Evolutionary conservation across 1,139 yeast genomes (phyloP).

Genomic region (Maudiozyma humilis): DNA sequence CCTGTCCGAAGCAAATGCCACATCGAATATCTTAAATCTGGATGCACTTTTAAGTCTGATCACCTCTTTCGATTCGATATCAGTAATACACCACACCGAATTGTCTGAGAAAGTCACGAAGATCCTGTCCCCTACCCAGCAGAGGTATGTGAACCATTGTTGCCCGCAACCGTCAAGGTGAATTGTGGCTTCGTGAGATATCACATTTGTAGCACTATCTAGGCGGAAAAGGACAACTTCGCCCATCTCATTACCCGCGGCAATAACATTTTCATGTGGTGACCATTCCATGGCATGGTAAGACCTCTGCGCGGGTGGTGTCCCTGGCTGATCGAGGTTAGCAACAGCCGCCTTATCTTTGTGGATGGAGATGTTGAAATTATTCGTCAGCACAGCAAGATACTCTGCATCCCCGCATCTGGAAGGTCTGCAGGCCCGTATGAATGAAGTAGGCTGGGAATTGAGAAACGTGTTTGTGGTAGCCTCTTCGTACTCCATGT

Average conservation of each 20-base stretch:
- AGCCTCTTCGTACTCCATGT: constrained; percentile 24
- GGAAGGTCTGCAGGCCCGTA: constrained; percentile 19
- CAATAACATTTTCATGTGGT: constrained; percentile 17
- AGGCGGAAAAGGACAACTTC: constrained; percentile 18
- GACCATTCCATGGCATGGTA: constrained; percentile 29
- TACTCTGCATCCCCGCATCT: constrained; percentile 12
- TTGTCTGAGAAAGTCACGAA: constrained; percentile 15
- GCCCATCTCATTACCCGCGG: constrained; percentile 26
- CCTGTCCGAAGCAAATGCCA: constrained; percentile 11
- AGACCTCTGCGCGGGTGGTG: constrained; percentile 14
- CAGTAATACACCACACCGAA: constrained; percentile 10
- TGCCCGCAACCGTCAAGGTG: background rate
- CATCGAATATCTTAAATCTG: constrained; percentile 20
- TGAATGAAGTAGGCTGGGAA: constrained; percentile 25
- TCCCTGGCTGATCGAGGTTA: constrained; percentile 19
- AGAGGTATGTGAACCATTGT: constrained; percentile 21
- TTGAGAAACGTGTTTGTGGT: constrained; percentile 21
- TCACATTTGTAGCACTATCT: background rate
- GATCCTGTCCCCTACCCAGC: constrained; percentile 13
- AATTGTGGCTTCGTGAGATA: background rate
- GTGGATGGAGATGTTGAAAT: constrained; percentile 23
- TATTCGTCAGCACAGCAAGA: constrained; percentile 27
- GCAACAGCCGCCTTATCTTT: constrained; percentile 10
- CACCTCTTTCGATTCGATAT: background rate
- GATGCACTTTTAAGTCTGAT: constrained; percentile 8